phyloP scores from a whole-genome alignment of 2,329 filamentous ascomycete species.

The Colletotrichum melonis region DNA sequence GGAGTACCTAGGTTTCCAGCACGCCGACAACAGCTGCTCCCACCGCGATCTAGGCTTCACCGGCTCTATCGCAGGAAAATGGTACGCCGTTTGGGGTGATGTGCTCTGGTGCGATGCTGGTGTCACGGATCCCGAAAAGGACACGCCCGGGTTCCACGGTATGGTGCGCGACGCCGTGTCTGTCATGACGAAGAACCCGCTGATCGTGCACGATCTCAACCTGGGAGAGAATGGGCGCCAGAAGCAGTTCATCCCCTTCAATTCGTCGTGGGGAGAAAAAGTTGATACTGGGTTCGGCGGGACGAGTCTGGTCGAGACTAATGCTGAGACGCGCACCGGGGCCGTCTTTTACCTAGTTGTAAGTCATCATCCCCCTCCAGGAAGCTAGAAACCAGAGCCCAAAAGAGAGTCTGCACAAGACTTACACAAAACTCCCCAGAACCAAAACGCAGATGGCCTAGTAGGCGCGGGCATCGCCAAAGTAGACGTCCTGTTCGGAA shows the following conservation, averaged over 20 bases:
- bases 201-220: conserved; percentile 49
- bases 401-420: not conserved
- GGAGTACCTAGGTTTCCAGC: conserved; percentile 49
- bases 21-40: conserved; percentile 50
- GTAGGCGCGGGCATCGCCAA: conserved; percentile 50
- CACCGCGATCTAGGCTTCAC: conserved; percentile 52
- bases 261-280: conserved; percentile 50
- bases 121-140: conserved; percentile 44
- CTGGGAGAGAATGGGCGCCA: conserved; percentile 48
- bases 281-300: conserved; percentile 50
- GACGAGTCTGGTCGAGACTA: conserved; percentile 51
- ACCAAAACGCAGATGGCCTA: conserved; percentile 47
- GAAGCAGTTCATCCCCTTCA: conserved; percentile 50
- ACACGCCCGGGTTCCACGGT: conserved; percentile 49
- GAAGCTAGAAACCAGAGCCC: too few species aligned
- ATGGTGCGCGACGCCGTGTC: conserved; percentile 53
- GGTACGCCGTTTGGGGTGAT: conserved; percentile 52
- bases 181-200: conserved; percentile 46
- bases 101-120: conserved; percentile 49
- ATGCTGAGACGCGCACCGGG: conserved; percentile 41
- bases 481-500: conserved; percentile 46
- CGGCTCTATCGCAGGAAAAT: conserved; percentile 47
- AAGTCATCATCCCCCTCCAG: conserved; percentile 19
- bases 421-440: too few species aligned
- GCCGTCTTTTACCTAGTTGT: conserved; percentile 52